Conservation (phyloP, 2,329 filamentous ascomycete genomes). For the Bipolaris gigantea region DNA sequence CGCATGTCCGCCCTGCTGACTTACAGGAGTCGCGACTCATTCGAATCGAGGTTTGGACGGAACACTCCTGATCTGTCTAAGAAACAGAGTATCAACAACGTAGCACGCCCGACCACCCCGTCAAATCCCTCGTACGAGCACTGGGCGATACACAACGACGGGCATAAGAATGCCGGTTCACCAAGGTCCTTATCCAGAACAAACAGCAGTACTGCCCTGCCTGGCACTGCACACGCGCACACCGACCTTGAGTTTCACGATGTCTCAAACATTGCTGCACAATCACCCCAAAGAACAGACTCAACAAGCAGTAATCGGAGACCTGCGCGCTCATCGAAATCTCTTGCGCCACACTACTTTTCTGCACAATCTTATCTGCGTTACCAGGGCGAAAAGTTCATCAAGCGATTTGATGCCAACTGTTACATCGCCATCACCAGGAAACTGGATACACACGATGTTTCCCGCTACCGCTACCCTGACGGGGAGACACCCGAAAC, state of each 20-base stretch:
- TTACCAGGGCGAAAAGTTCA: conserved; percentile 96
- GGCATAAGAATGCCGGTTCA: conserved; percentile 52
- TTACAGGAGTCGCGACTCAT: conserved; percentile 94
- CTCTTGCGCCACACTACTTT: conserved; percentile 73
- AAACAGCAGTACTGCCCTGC: conserved; percentile 35
- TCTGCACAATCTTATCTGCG: conserved; percentile 96
- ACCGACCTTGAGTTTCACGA: conserved; percentile 54
- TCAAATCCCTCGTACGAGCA: conserved; percentile 48
- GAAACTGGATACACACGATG: conserved; percentile 95
- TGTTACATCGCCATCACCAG: conserved; percentile 99
- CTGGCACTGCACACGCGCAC: conserved; percentile 24
- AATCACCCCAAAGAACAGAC: conserved; percentile 20
- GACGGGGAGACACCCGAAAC: conserved; percentile 32
- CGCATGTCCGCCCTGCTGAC: conserved; percentile 96
- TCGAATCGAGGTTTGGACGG: conserved; percentile 90
- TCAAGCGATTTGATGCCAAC: conserved; percentile 95
- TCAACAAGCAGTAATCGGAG: conserved; percentile 13
- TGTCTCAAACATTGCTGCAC: conserved; percentile 41
- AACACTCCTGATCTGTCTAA: conserved; percentile 87
- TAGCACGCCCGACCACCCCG: conserved; percentile 52
- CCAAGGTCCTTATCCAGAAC: conserved; percentile 46
- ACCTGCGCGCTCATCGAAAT: conserved; percentile 43
- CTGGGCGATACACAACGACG: conserved; percentile 57
- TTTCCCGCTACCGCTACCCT: conserved; percentile 72
- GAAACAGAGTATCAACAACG: conserved; percentile 78